These are phyloP conservation scores for Cutaneotrichosporon spelunceum DNA, from an alignment of 1,284 basidiomycete genomes.

Conservation along the genomic window DNA sequence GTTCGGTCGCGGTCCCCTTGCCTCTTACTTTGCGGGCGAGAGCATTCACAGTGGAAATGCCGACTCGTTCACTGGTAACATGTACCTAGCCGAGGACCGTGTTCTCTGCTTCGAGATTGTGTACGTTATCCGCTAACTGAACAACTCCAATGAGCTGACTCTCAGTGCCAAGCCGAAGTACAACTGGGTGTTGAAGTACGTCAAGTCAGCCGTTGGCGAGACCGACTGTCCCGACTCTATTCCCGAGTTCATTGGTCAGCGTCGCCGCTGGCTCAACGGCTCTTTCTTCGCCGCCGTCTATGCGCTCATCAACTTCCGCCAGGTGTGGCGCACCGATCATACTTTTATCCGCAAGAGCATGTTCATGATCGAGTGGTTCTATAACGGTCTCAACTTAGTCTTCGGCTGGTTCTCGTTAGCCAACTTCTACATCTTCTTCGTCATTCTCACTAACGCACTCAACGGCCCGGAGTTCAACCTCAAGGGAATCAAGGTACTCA, in stretches of 20 bases:
- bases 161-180: slow-evolving; percentile 74
- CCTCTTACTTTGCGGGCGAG: slow-evolving; percentile 97
- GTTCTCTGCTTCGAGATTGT: slow-evolving; percentile 97
- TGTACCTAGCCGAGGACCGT: slow-evolving; percentile 60
- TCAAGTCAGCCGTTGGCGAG: slow-evolving; percentile 90
- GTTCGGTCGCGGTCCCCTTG: slow-evolving; percentile 78
- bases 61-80: slow-evolving; percentile 84
- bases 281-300: slow-evolving; percentile 85
- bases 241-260: slow-evolving; percentile 89
- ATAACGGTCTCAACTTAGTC: slow-evolving; percentile 81
- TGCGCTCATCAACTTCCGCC: slow-evolving; percentile 63
- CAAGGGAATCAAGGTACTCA: slow-evolving; percentile 17
- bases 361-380: slow-evolving; percentile 76
- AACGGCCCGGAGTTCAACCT: slow-evolving; percentile 72
- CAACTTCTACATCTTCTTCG: slow-evolving; percentile 95
- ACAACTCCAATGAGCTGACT: slow-evolving; percentile 4
- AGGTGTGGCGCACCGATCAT: slow-evolving; percentile 82
- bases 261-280: slow-evolving; percentile 58
- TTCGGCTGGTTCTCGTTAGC: slow-evolving; percentile 90
- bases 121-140: slow-evolving; percentile 25
- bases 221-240: slow-evolving; percentile 94
- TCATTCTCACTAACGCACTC: slow-evolving; percentile 81
- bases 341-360: slow-evolving; percentile 69
- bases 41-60: slow-evolving; percentile 83
- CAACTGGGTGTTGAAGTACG: slow-evolving; percentile 92